These are phyloP conservation scores for Clausena lansium DNA, from an alignment of 345 rosid species.

Conservation along the genomic window DNA sequence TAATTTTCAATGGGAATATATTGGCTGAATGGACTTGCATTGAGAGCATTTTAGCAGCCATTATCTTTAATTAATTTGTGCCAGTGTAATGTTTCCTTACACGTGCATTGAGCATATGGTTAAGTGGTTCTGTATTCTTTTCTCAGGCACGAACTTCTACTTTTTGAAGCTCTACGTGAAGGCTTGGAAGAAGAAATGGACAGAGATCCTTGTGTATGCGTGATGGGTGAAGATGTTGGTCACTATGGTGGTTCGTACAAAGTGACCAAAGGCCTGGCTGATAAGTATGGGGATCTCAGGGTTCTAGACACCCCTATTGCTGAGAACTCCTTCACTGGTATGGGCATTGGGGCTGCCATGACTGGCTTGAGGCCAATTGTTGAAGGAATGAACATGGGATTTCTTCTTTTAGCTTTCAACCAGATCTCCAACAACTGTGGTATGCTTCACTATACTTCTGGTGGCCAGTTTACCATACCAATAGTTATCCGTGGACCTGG, in stretches of 20 bases:
- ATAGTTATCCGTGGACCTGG: slow-evolving; percentile 98
- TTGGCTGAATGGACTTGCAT: background rate
- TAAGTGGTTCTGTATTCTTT: slow-evolving; percentile 6
- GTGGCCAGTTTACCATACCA: slow-evolving; percentile 92
- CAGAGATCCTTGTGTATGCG: slow-evolving; percentile 76
- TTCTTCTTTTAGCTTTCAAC: slow-evolving; percentile 93
- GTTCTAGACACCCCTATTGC: slow-evolving; percentile 96
- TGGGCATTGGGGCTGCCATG: slow-evolving; percentile 98
- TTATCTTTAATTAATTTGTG: background rate
- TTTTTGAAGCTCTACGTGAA: slow-evolving; percentile 87
- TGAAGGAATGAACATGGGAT: slow-evolving; percentile 99
- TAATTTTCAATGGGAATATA: background rate
- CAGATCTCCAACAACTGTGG: slow-evolving; percentile 99
- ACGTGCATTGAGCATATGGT: background rate
- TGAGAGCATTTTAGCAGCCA: background rate
- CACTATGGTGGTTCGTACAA: slow-evolving; percentile 97
- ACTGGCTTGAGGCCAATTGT: slow-evolving; percentile 85
- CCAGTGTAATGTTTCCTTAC: background rate
- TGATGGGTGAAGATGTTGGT: slow-evolving; percentile 98
- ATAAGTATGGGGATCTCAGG: slow-evolving; percentile 81
- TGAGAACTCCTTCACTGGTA: slow-evolving; percentile 94
- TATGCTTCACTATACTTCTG: slow-evolving; percentile 98
- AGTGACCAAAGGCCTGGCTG: slow-evolving; percentile 78
- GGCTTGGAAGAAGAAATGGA: slow-evolving; percentile 99
- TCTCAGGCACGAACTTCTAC: slow-evolving; percentile 78